Base-by-base conservation (phyloP, 164 flowering plant species). In the Aristolochia californica region DNA sequence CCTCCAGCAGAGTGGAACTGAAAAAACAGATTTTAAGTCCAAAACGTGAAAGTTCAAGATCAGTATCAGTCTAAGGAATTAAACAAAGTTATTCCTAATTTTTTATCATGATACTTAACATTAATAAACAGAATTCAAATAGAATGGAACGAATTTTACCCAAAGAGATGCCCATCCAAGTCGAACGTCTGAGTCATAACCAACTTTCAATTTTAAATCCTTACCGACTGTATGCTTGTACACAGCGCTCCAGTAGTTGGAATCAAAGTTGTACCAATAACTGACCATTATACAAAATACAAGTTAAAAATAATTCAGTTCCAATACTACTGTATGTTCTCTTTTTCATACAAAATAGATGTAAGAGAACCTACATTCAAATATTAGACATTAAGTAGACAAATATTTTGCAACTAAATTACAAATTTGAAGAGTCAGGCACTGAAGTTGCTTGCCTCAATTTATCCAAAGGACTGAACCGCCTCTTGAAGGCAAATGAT, bases 131-230 rank as follows among this genome's bases (percentile, higher is more conserved):
- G 43, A 16, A 28, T 18, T 17, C 12, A 17, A 45, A 28, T 22
- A 7, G 8, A 50, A 50, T 18, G 0, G 18, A 18, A 56, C 10
- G 24, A 18, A n/a, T 67, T 74, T 71, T 74, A 93, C 99, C 99
- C 94, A 89, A 45, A 93, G 78, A 58, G 97, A 89, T 24, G 91
- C 96, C 96, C 99, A 87, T 13, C 91, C 95, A 53, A 89, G 84
- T 52, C 87, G 83, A 50, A 77, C 90, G 48, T 78, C 85, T 8
- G 99, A 87, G 71, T 93, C 99, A 79, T 89, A 93, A 51, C 99
- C 99, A 72, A 84, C 84, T 78, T 93, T 93, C 44, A 93, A 68
- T 66, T 85, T 89, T 74, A 70, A 78, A 60, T 89, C 97, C 67
- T 85, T 80, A 30, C 84, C 83, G 61, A 73, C 70, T 14, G 75